These are phyloP conservation scores for Diaporthe citrichinensis DNA, from an alignment of 2,329 filamentous ascomycete genomes.

Conservation along the genomic window DNA sequence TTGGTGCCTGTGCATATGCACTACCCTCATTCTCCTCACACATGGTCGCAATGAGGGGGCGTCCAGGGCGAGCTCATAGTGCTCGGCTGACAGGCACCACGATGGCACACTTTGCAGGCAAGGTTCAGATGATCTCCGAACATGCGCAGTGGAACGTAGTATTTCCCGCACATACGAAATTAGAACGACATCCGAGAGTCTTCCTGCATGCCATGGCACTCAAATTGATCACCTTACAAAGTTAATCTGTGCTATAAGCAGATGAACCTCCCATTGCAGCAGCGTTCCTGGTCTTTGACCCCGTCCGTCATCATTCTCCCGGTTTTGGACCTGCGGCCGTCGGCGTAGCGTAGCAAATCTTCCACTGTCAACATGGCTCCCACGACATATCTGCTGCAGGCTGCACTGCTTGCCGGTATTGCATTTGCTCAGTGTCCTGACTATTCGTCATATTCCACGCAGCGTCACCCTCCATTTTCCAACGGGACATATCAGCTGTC, in stretches of 20 bases:
- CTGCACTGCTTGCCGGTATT: slow-evolving; percentile 28
- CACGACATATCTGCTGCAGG: neutral
- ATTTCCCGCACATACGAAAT: neutral
- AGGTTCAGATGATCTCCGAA: neutral
- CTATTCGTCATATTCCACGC: slow-evolving; percentile 73
- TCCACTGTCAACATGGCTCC: neutral
- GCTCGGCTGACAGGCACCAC: neutral
- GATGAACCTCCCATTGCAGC: neutral
- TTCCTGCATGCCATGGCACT: neutral
- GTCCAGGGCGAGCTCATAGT: neutral
- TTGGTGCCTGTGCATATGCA: neutral
- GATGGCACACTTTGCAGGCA: neutral
- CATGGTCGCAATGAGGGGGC: neutral
- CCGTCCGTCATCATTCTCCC: no score
- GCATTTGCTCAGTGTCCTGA: slow-evolving; percentile 67
- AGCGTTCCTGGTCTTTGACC: neutral
- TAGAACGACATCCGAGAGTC: neutral
- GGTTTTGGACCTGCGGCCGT: neutral
- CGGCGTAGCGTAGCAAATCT: neutral
- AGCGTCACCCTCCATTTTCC: slow-evolving; percentile 79
- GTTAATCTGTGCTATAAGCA: neutral
- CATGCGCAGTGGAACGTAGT: slow-evolving; percentile 8
- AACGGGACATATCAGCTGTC: slow-evolving; percentile 82
- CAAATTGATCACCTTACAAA: neutral
- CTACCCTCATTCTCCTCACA: neutral